Base-by-base conservation (phyloP, 2,329 filamentous ascomycete species). In the Cercospora zeae-maydis region DNA sequence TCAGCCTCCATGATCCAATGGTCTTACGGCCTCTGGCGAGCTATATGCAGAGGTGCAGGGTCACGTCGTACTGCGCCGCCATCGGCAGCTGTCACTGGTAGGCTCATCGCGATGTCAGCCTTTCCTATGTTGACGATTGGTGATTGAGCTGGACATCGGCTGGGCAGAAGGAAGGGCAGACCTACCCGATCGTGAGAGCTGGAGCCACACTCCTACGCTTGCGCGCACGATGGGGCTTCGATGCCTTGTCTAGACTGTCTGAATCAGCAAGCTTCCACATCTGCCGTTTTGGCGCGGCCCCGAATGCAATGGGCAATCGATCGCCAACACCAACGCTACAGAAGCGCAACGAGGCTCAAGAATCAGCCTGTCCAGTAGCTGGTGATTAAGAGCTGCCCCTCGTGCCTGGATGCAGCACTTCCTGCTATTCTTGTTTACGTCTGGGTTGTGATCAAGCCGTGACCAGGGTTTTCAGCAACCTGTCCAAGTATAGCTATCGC, bases 241-340 rank as follows among this genome's bases (percentile, higher is more conserved):
- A 45, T 39, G 54, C 54, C 54, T n/a, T 45, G 16, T 39, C 54
- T 30, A 36, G 31, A 39, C 19, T 30, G 13, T 24, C 4, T 31
- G 54, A 57, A 42, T 30, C 54, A 45, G 54, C 21, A 21, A n/a
- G 45, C 37, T 57, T 57, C 54, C 54, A 57, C 36, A 45, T 57
- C 31, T 21, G 34, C 34, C 36, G 34, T 31, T 30, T 13, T 9
- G 9, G 39, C 27, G 30, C 54, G 37, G 54, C 54, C 42, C 21
- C 42, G 21, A 49, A 49, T 49, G 42, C 24, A 19, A 4, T 57
- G 36, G 36, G 54, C n/a, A 56, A 31, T 19, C n/a, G 54, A 16
- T 45, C 11, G 37, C 36, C 31, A 39, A 24, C 16, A 16, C 24
- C 13, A 45, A 57, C n/a, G 21, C 13, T 27, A 19, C 4, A 27